A percentile compares a stretch with the other conserved stretches of the same genome.
Conservation (phyloP, 208 protist species). For the Trypanosoma melophagium region DNA sequence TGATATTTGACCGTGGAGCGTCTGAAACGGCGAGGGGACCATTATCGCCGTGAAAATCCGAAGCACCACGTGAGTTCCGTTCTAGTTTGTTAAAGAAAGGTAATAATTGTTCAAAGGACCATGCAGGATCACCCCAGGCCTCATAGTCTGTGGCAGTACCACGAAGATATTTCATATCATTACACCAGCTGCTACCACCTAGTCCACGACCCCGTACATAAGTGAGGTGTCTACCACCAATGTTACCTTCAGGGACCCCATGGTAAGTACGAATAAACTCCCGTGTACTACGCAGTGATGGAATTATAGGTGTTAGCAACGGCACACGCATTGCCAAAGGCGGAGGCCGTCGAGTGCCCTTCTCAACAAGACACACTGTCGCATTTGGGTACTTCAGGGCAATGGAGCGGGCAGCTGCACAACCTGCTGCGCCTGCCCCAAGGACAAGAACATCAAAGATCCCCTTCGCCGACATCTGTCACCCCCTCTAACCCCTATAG, state of each 20-base stretch:
- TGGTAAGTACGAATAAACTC: constrained; percentile 32
- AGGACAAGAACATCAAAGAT: constrained; percentile 73
- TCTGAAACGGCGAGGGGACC: constrained; percentile 50
- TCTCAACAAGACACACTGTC: constrained; percentile 63
- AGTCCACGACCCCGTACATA: constrained; percentile 51
- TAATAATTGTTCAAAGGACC: constrained; percentile 56
- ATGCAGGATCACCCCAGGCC: constrained; percentile 41
- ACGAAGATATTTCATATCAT: constrained; percentile 72
- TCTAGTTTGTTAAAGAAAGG: constrained; percentile 52
- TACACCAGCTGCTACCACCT: constrained; percentile 55
- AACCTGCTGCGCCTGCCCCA: constrained; percentile 70
- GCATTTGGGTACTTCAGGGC: constrained; percentile 46
- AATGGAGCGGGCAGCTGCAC: constrained; percentile 54
- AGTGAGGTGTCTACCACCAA: constrained; percentile 42
- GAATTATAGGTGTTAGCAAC: constrained; percentile 54
- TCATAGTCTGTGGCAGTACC: constrained; percentile 35
- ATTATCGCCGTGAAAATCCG: constrained; percentile 34
- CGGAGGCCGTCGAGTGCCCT: constrained; percentile 30
- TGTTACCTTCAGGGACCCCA: constrained; percentile 31
- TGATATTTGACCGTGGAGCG: constrained; percentile 48
- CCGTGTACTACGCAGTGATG: constrained; percentile 24
- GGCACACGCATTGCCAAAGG: constrained; percentile 49
- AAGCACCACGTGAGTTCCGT: constrained; percentile 38
- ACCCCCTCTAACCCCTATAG: neutral
- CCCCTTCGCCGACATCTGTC: constrained; percentile 24